Conservation (phyloP, 257 asterid genomes). For the Fraxinus quadrangulata region DNA sequence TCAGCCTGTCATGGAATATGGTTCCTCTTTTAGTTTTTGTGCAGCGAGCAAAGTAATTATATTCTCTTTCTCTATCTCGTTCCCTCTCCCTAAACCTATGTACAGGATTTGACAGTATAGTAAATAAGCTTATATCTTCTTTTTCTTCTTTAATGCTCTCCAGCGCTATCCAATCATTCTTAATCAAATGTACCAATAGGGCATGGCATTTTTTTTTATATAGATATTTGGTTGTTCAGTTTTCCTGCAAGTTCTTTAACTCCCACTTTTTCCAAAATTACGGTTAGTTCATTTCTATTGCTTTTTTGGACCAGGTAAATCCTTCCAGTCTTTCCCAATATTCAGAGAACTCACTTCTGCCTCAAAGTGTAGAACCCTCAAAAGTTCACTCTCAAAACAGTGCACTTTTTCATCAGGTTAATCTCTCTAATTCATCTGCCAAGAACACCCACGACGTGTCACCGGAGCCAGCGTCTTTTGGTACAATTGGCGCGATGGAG, state of each 20-base stretch:
- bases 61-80: constrained; percentile 12
- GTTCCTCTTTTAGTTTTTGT: constrained; percentile 41
- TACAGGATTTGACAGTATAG: background rate
- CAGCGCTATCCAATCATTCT: background rate
- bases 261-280: background rate
- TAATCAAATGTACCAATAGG: background rate
- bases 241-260: background rate
- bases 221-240: background rate
- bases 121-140: background rate
- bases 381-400: constrained; percentile 25
- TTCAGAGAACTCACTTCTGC: constrained; percentile 34
- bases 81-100: too few relatives aligned
- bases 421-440: constrained; percentile 38
- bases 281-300: background rate
- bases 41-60: constrained; percentile 51
- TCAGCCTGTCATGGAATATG: constrained; percentile 54
- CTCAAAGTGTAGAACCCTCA: constrained; percentile 33
- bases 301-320: constrained; percentile 32
- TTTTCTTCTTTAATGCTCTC: background rate
- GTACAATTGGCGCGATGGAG: constrained; percentile 37
- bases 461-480: constrained; percentile 35
- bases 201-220: background rate
- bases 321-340: constrained; percentile 42
- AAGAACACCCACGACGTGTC: constrained; percentile 36
- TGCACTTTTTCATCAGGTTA: constrained; percentile 37